phyloP scores from a whole-genome alignment of 192 early-diverging fungal species.

The Coemansia erecta region DNA sequence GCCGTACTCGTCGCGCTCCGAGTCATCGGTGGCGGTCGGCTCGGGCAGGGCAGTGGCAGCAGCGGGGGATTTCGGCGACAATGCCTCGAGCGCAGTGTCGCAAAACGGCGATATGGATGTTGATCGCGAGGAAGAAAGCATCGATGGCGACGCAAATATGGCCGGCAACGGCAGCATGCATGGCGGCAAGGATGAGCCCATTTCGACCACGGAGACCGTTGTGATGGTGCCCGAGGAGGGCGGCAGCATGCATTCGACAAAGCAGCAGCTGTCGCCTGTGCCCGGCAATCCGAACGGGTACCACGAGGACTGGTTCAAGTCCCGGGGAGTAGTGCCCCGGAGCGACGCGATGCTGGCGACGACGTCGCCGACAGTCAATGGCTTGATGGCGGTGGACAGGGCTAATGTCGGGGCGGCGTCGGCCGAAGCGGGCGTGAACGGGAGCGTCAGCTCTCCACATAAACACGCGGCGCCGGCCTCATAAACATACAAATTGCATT shows the following conservation, averaged over 20 bases:
- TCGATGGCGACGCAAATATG: slow-evolving; percentile 11
- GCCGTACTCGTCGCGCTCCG: slow-evolving; percentile 12
- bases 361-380: slow-evolving; percentile 1
- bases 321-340: too few relatives aligned
- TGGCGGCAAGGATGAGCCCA: background rate
- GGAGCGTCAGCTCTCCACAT: background rate
- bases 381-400: background rate
- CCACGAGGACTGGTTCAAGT: too few relatives aligned
- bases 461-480: background rate
- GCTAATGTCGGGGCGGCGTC: background rate
- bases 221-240: background rate
- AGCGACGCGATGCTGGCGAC: background rate
- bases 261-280: too few relatives aligned
- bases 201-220: background rate
- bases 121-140: background rate
- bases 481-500: too few relatives aligned
- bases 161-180: slow-evolving; percentile 1
- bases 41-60: background rate
- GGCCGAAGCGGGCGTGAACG: background rate
- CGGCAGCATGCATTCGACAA: too few relatives aligned
- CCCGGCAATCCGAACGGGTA: too few relatives aligned
- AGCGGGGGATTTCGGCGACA: background rate
- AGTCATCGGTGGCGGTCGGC: slow-evolving; percentile 6
- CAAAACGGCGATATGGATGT: slow-evolving; percentile 29
- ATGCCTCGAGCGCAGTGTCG: slow-evolving; percentile 2